Evolutionary conservation across 768 basidiomycete species (phyloP), one percentile per base, ranked within the genome.

Genomic region (Psilocybe cubensis): DNA sequence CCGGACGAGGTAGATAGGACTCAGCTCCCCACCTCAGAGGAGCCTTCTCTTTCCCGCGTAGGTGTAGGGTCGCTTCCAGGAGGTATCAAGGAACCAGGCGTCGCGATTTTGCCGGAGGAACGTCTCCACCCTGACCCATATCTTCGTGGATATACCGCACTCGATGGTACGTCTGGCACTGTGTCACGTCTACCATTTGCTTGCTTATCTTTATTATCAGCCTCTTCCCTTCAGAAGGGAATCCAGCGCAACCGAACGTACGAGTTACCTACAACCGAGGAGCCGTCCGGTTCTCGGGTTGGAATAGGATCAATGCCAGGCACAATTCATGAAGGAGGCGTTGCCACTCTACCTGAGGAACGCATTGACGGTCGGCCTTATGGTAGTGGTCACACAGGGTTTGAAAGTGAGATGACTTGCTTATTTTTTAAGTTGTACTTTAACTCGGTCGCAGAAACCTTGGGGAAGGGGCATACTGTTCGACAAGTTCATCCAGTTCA

Each of bases 221-320:
- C 40, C 17, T 20, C 20, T 14, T 17, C 40, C 20, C 11, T 14
- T 23, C 33, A 9, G 8, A 28, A 12, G 7, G 6, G 17, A 25
- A 46, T 12, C 17, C 7, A 6, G 10, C 28, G 8, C 14, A 28
- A 29, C 5, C 2, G 14, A 10, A 11, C 28, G 25, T 17, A 27
- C 12, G 60, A 64, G 12, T 18, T 65, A 23, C 68, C 66, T 3
- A 50, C 58, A 11, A 56, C 47, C 17, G 63, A 66, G 50, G 20
- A 47, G 3, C 65, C 62, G 11, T 58, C 62, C 29, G 60, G 59
- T 28, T 61, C 63, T 9, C 17, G 35, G 21, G 41, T 60, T 45
- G 66, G 66, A 8, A 49, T 64, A 17, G 66, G 66, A 2, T 63
- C 61, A 11, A 50, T 67, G 29, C 66, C 66, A 23, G 66, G 66